Conservation (phyloP, 2,329 filamentous ascomycete genomes). For the Clonostachys chloroleuca region DNA sequence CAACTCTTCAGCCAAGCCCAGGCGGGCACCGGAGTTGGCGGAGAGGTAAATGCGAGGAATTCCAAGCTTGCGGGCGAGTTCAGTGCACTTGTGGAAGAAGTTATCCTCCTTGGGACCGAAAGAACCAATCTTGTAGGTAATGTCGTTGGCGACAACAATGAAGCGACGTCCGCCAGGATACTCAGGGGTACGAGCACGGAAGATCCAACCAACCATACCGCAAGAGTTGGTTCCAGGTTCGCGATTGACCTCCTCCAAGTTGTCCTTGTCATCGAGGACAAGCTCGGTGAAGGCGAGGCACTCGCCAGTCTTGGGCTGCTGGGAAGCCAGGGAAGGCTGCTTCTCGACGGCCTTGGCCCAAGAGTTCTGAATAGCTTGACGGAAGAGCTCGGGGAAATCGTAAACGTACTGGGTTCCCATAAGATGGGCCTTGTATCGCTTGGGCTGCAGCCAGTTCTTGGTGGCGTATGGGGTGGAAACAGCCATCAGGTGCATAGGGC, state of each 20-base stretch:
- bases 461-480: slow-evolving; percentile 92
- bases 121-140: slow-evolving; percentile 97
- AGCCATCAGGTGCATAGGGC: slow-evolving; percentile 87
- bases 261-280: slow-evolving; percentile 91
- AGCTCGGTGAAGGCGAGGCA: slow-evolving; percentile 94
- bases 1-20: slow-evolving; percentile 93
- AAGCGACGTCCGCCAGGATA: slow-evolving; percentile 91
- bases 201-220: slow-evolving; percentile 98
- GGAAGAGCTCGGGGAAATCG: slow-evolving; percentile 98
- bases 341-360: slow-evolving; percentile 76
- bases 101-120: slow-evolving; percentile 96
- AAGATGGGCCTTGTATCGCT: slow-evolving; percentile 98
- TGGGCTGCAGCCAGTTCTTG: slow-evolving; percentile 98
- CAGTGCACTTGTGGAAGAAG: slow-evolving; percentile 99
- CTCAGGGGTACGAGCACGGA: slow-evolving; percentile 91
- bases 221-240: slow-evolving; percentile 94
- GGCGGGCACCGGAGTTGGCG: slow-evolving; percentile 96
- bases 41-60: slow-evolving; percentile 97
- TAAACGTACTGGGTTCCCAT: slow-evolving; percentile 99
- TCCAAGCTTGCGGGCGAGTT: slow-evolving; percentile 87
- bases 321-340: slow-evolving; percentile 69
- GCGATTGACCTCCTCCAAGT: slow-evolving; percentile 85
- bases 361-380: slow-evolving; percentile 93
- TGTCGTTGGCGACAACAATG: slow-evolving; percentile 97
- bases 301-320: slow-evolving; percentile 80